Evolutionary conservation across 129 eudicot species (phyloP).

Genomic region (Dittrichia graveolens): DNA sequence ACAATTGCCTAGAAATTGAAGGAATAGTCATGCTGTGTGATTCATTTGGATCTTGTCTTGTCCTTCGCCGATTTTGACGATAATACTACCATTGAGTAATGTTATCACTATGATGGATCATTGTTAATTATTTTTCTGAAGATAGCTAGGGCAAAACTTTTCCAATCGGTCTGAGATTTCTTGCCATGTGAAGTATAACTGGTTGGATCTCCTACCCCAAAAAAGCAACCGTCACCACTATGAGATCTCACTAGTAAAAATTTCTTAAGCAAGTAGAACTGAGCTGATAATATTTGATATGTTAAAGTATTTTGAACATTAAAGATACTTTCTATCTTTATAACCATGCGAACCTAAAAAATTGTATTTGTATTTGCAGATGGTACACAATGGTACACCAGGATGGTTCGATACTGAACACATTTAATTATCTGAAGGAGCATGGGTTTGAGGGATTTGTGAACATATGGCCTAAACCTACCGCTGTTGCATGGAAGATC

Average conservation of each 20-base stretch:
- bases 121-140: conserved; percentile 10
- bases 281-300: not conserved
- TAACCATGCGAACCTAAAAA: not conserved
- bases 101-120: not conserved
- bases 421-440: conserved; percentile 53
- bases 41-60: conserved; percentile 26
- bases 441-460: conserved; percentile 70
- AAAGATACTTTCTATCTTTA: not conserved
- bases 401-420: conserved; percentile 76
- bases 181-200: not conserved
- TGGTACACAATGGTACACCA: conserved; percentile 99
- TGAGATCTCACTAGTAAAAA: not conserved
- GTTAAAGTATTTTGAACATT: not conserved
- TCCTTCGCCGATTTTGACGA: not conserved
- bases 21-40: conserved; percentile 4
- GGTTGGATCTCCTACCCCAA: not conserved
- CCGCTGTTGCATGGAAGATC: conserved; percentile 73
- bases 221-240: not conserved
- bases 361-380: conserved; percentile 47
- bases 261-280: not conserved
- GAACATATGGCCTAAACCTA: conserved; percentile 94
- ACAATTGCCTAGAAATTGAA: not conserved
- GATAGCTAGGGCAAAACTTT: not conserved
- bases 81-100: not conserved
- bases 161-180: not conserved